A percentile compares a stretch with the other conserved stretches of the same genome.
Conservation (phyloP, 345 rosid species). For the Aurinia saxatilis region DNA sequence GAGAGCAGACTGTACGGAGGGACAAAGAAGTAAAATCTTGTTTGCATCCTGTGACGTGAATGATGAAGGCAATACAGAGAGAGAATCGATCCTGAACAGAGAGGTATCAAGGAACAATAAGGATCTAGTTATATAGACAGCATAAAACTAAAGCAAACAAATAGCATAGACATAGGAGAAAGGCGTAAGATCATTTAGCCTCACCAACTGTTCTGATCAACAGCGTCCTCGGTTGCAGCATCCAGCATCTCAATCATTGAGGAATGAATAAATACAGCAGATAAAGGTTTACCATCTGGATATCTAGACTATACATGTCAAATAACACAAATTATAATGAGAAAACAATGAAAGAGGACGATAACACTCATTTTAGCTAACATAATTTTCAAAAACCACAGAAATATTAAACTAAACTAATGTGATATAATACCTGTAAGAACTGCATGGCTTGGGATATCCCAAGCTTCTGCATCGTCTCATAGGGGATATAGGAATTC, state of each 20-base stretch:
- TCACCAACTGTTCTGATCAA: constrained; percentile 90
- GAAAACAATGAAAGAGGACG: constrained; percentile 13
- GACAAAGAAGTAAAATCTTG: constrained; percentile 64
- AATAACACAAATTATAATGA: constrained; percentile 36
- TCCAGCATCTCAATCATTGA: constrained; percentile 90
- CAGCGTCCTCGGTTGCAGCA: constrained; percentile 75
- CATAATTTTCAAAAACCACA: constrained; percentile 10
- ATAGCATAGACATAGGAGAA: not conserved
- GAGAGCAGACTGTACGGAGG: constrained; percentile 59
- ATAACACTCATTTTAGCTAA: not conserved
- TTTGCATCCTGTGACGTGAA: constrained; percentile 72
- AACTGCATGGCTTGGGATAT: constrained; percentile 82
- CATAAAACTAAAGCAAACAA: not conserved
- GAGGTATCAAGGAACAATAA: constrained; percentile 21
- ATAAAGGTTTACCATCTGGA: constrained; percentile 78
- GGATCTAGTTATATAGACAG: not conserved
- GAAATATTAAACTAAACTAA: not conserved
- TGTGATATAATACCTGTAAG: constrained; percentile 63
- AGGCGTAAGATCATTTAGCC: constrained; percentile 9
- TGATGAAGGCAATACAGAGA: constrained; percentile 67
- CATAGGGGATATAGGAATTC: constrained; percentile 79
- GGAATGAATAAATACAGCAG: constrained; percentile 69
- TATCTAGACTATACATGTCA: constrained; percentile 78
- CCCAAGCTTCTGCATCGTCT: constrained; percentile 79
- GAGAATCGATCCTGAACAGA: constrained; percentile 80